Evolutionary conservation across 441 rosid species (phyloP).

Genomic region (Manihot esculenta): DNA sequence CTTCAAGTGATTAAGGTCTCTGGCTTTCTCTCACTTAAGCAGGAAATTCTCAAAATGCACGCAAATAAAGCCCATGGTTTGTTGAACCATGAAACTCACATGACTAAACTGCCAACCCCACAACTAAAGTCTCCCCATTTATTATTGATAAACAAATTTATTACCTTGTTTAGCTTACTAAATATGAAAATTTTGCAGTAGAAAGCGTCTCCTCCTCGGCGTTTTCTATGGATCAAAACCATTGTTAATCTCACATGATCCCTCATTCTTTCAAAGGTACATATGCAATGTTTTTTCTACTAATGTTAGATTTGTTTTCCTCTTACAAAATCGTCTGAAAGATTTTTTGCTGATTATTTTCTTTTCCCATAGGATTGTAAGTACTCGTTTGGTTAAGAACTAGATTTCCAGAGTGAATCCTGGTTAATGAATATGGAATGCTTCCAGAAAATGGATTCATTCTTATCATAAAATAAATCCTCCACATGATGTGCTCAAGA

Average conservation of each 20-base stretch:
- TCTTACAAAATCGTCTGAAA: not conserved
- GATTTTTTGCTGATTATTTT: too few species aligned
- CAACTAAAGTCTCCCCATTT: constrained; percentile 16
- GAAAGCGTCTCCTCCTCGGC: not conserved
- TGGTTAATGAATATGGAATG: too few species aligned
- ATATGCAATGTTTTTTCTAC: not conserved
- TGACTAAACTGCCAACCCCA: constrained; percentile 41
- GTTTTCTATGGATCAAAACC: too few species aligned
- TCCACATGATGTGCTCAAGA: not conserved
- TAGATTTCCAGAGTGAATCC: too few species aligned
- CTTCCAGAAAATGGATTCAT: not conserved
- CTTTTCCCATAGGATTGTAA: too few species aligned
- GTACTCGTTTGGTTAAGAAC: too few species aligned
- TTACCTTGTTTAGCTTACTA: not conserved
- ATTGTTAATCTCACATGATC: constrained; percentile 3
- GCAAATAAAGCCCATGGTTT: constrained; percentile 28
- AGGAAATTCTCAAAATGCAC: constrained; percentile 17
- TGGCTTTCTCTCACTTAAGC: not conserved
- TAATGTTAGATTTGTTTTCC: not conserved
- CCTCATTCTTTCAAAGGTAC: constrained; percentile 20
- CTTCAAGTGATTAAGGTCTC: not conserved
- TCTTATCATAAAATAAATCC: not conserved
- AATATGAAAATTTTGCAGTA: constrained; percentile 4
- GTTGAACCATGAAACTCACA: constrained; percentile 48
- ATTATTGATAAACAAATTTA: not conserved